These are phyloP conservation scores for Monosporozyma unispora DNA, from an alignment of 805 yeast genomes.

Conservation along the genomic window DNA sequence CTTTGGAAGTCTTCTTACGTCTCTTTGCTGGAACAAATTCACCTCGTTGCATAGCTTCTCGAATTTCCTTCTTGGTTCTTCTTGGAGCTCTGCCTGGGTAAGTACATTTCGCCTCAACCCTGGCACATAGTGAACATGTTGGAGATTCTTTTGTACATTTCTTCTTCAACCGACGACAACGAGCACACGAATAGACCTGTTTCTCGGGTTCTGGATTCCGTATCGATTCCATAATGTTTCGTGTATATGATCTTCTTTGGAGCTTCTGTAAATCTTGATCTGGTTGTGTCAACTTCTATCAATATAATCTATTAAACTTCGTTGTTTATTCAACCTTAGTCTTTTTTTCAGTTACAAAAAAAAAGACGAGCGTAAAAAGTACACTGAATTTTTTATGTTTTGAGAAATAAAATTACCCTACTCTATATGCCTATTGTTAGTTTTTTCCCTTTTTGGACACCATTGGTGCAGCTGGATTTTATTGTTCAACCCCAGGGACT, in stretches of 20 bases:
- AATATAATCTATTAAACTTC: too few species aligned
- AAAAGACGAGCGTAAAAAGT: too few species aligned
- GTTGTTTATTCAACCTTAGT: not conserved
- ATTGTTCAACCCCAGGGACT: too few species aligned
- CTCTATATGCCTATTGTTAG: too few species aligned
- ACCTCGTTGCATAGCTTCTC: conserved; percentile 20
- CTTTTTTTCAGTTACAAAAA: not conserved
- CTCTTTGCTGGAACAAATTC: conserved; percentile 11
- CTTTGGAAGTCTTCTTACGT: not conserved
- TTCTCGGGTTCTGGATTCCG: not conserved
- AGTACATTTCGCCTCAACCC: conserved; percentile 30
- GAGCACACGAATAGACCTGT: conserved; percentile 34
- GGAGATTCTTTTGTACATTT: conserved; percentile 41
- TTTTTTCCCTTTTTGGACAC: too few species aligned
- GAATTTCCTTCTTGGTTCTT: conserved; percentile 29
- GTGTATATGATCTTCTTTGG: too few species aligned
- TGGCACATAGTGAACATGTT: conserved; percentile 35
- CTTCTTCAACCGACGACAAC: conserved; percentile 43
- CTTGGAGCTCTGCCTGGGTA: conserved; percentile 39
- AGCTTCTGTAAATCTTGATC: too few species aligned
- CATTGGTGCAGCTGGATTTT: too few species aligned
- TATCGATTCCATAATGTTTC: not conserved
- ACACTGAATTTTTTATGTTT: too few species aligned
- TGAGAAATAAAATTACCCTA: too few species aligned
- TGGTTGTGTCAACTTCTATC: not conserved